Conservation (phyloP, 371 early-diverging fungal species). For the Aphelidium insulamus region DNA sequence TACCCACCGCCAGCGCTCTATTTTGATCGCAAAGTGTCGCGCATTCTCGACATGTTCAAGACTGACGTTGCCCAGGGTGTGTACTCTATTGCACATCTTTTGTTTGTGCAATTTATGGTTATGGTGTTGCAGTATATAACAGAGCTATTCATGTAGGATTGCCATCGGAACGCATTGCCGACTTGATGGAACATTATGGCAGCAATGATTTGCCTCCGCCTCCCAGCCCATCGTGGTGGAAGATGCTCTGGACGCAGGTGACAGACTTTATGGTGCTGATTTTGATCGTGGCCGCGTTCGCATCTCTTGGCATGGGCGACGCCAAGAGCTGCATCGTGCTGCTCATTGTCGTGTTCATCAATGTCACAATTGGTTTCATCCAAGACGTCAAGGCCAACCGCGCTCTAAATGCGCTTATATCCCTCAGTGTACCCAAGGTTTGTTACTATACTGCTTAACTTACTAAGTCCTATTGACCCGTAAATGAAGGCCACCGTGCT, state of each 20-base stretch:
- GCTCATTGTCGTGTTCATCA: conserved; percentile 41
- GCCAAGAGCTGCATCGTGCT: conserved; percentile 44
- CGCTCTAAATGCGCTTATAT: conserved; percentile 30
- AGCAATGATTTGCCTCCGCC: conserved; percentile 51
- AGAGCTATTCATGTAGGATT: too few relatives aligned
- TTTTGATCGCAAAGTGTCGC: conserved; percentile 57
- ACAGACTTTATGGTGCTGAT: conserved; percentile 83
- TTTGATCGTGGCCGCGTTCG: conserved; percentile 44
- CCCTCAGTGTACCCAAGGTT: conserved; percentile 27
- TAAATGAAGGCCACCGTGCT: conserved; percentile 29
- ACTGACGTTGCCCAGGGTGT: conserved; percentile 47
- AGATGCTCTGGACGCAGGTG: conserved; percentile 62
- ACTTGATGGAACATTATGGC: conserved; percentile 53
- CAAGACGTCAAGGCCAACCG: conserved; percentile 40
- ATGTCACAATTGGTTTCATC: conserved; percentile 34
- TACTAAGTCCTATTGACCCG: conserved; percentile 5
- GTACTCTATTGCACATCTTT: too few relatives aligned
- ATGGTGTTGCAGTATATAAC: too few relatives aligned
- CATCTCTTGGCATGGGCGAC: conserved; percentile 42
- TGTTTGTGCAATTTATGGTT: too few relatives aligned
- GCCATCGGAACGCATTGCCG: conserved; percentile 18
- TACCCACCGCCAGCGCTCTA: conserved; percentile 47
- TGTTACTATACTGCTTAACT: not conserved
- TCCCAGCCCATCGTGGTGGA: conserved; percentile 40
- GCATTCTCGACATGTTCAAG: conserved; percentile 57